Percentiles rank a stretch among this genome's conserved stretches.
These are phyloP conservation scores for Madurella mycetomatis DNA, from an alignment of 2,329 filamentous ascomycete species.

Conservation along the genomic window DNA sequence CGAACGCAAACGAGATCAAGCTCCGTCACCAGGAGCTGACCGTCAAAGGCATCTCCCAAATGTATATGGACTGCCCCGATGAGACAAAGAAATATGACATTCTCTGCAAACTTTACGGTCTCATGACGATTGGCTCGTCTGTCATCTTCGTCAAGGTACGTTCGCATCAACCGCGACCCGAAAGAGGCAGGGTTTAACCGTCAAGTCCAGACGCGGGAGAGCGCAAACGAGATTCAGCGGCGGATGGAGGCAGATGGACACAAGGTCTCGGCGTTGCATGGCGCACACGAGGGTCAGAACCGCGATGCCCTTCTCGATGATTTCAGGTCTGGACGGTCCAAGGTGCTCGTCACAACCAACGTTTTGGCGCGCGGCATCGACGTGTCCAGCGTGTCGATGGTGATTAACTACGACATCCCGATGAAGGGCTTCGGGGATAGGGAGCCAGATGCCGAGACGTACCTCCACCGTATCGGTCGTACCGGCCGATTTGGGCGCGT, in stretches of 20 bases:
- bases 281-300: conserved; percentile 76
- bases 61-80: conserved; percentile 88
- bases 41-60: conserved; percentile 94
- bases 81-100: conserved; percentile 82
- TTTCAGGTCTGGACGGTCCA: conserved; percentile 81
- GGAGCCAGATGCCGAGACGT: conserved; percentile 89
- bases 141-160: conserved; percentile 93
- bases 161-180: not conserved
- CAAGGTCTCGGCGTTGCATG: conserved; percentile 84
- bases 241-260: conserved; percentile 88
- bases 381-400: conserved; percentile 86
- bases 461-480: conserved; percentile 94
- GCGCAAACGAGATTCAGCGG: conserved; percentile 76
- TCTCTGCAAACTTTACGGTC: conserved; percentile 86
- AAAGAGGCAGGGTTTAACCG: conserved; percentile 1
- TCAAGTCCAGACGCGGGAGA: conserved; percentile 66
- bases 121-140: conserved; percentile 94
- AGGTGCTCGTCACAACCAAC: conserved; percentile 97
- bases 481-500: conserved; percentile 96
- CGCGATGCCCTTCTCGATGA: conserved; percentile 80
- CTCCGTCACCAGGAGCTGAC: conserved; percentile 88
- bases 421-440: conserved; percentile 70
- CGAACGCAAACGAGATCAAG: conserved; percentile 79
- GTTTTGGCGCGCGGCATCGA: conserved; percentile 95
- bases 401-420: conserved; percentile 92